Base-by-base conservation (phyloP, 1,139 yeast species). In the Tardiomyces depauwii region DNA sequence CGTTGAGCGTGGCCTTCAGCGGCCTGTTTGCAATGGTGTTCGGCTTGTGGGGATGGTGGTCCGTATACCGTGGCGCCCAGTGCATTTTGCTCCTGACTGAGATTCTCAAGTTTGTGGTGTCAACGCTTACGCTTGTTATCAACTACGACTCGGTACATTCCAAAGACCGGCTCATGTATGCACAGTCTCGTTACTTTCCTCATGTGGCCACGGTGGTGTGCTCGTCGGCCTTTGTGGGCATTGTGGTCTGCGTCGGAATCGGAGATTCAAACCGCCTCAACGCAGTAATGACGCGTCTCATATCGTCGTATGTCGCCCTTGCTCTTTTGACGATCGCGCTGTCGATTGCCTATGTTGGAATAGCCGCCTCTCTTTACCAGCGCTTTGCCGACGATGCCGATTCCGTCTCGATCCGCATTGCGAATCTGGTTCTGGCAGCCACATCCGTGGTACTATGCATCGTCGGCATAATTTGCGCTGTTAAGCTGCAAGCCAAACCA, bases 231-330 rank as follows among this genome's bases (percentile, higher is more conserved):
- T 53, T 60, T 27, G 45, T 59, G 18, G 64, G 64, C 6, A 40
- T 59, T 18, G 55, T 51, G 5, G 44, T 59, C 11, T 51, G 58
- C 18, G 36, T 55, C 19, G 48, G 53, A 5, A 47, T 58, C 3
- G 52, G 55, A 14, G 62, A 60, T 10, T 44, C 47, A 16, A 57
- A 61, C 45, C 56, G 66, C 2, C 47, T 62, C 19, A 53, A 54
- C 38, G 51, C 47, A 19, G 47, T 55, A 2, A 49, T 60, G 1
- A 43, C 54, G 7, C 47, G 55, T 16, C 43, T 56, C 25, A 46
- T 58, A 13, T 44, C 47, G 16, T 57, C 53, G 38, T 59, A 55
- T 47, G 44, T 56, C n/a, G 40, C 52, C 6, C 18, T 57, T 13
- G 42, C 55, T 12, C 39, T 44, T 13, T 42, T 51, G 19, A 40